These are phyloP conservation scores for Sarocladium kiliense DNA, from an alignment of 2,329 filamentous ascomycete species.

Conservation along the genomic window DNA sequence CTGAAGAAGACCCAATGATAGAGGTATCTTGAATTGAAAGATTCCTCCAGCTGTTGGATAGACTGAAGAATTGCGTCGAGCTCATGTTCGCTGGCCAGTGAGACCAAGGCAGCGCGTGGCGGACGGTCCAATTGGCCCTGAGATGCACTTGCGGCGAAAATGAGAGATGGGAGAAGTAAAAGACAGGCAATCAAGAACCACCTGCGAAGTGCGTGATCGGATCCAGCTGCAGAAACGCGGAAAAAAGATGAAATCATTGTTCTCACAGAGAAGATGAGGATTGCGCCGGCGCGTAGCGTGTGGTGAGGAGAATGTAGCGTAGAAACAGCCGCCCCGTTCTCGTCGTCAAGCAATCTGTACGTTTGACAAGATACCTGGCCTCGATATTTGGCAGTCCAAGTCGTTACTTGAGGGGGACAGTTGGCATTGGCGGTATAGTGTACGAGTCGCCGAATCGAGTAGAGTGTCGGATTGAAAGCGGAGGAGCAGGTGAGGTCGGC, in stretches of 20 bases:
- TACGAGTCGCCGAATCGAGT: too few relatives aligned
- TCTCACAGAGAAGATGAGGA: background rate
- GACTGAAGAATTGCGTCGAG: slow-evolving; percentile 24
- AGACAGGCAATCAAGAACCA: slow-evolving; percentile 15
- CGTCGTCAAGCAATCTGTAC: too few relatives aligned
- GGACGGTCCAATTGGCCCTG: slow-evolving; percentile 16
- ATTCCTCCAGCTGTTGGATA: slow-evolving; percentile 50
- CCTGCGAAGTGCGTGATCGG: background rate
- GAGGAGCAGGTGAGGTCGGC: background rate
- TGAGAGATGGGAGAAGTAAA: slow-evolving; percentile 17
- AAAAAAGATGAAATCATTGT: background rate
- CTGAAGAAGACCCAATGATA: slow-evolving; percentile 92
- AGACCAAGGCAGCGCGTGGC: slow-evolving; percentile 26
- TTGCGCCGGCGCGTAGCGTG: background rate
- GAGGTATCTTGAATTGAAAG: slow-evolving; percentile 75
- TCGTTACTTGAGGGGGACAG: too few relatives aligned
- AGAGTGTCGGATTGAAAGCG: too few relatives aligned
- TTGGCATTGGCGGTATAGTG: too few relatives aligned
- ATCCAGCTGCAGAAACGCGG: background rate
- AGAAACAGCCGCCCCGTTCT: too few relatives aligned
- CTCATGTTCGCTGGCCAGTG: slow-evolving; percentile 25
- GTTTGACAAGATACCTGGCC: too few relatives aligned
- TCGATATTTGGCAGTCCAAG: too few relatives aligned
- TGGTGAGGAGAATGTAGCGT: background rate
- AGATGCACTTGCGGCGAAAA: slow-evolving; percentile 14